Evolutionary conservation across 306 rosid species (phyloP), one percentile per base, ranked within the genome.

Genomic region (Citrullus amarus): DNA sequence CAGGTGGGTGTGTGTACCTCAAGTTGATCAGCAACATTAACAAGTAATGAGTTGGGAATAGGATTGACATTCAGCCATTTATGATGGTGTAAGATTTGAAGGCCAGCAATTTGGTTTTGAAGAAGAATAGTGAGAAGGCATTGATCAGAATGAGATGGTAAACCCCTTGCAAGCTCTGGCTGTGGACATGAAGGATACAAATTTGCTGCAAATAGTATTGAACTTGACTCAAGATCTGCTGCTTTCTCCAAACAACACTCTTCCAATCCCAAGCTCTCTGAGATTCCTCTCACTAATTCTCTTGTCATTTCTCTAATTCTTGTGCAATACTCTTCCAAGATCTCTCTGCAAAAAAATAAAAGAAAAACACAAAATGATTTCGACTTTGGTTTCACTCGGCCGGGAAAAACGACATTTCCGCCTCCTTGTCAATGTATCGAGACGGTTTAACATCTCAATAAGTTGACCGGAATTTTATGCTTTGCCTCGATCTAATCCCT

Each of bases 101-200:
- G 89, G 69, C 95, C 95, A 6, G 56, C 30, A 43, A 82, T 62
- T 3, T 83, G 66, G 57, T 88, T 90, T 30, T 87, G 88, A 71
- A 80, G 74, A 0, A 90, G 78, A 2, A 90, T 79, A 41, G 90
- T 87, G 20, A 88, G 61, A 75, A 90, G 82, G 78, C 89, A 90
- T 32, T 85, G 87, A 22, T 90, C 92, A 22, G 95, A 83, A 76
- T 90, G 95, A 0, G 88, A 63, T 0, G 91, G 95, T 36, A 88
- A 79, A 12, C 91, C 95, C 86, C 82, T 85, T 1, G 78, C 91
- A 1, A 80, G 79, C 5, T 90, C 87, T 36, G 92, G 90, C 13
- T 82, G 55, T n/a, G 96, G 92, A 44, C 92, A 90, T 6, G 85
- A 86, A 17, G 91, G 96, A 81, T 90, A 90, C 8, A 53, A 80